Conservation (phyloP, 2,329 filamentous ascomycete species). For the Aspergillus uvarum region DNA sequence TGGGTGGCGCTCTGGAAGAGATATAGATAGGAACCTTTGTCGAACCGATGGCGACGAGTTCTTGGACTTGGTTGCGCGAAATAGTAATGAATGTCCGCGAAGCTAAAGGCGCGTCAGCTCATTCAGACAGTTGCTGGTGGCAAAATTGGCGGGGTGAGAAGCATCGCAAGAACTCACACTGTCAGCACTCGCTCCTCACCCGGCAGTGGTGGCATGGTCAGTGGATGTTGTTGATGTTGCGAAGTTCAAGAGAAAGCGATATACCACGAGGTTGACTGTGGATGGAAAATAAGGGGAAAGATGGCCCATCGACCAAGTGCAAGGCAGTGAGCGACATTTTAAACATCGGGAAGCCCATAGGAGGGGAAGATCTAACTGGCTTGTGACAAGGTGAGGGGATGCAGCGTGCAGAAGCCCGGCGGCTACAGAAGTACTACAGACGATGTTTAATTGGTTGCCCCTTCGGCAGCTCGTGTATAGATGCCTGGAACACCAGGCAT, state of each 20-base stretch:
- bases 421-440: constrained; percentile 23
- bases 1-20: constrained; percentile 59
- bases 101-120: constrained; percentile 44
- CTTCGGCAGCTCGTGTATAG: background rate
- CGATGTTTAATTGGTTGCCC: constrained; percentile 13
- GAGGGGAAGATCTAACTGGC: constrained; percentile 17
- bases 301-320: background rate
- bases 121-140: background rate
- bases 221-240: constrained; percentile 9
- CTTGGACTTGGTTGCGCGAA: constrained; percentile 57
- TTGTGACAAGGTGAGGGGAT: constrained; percentile 9
- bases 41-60: constrained; percentile 62
- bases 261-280: constrained; percentile 1
- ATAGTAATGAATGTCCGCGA: constrained; percentile 64
- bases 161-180: constrained; percentile 38
- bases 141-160: constrained; percentile 19
- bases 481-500: constrained; percentile 6
- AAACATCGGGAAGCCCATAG: constrained; percentile 4
- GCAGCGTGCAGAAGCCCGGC: constrained; percentile 20
- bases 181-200: constrained; percentile 50
- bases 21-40: constrained; percentile 65
- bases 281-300: constrained; percentile 4
- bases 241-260: background rate
- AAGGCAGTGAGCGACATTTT: constrained; percentile 9
- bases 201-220: constrained; percentile 46